Evolutionary conservation across 768 basidiomycete genomes (phyloP), one percentile per base, ranked within the genome.

Genomic region (Kwoniella mangroviensis): DNA sequence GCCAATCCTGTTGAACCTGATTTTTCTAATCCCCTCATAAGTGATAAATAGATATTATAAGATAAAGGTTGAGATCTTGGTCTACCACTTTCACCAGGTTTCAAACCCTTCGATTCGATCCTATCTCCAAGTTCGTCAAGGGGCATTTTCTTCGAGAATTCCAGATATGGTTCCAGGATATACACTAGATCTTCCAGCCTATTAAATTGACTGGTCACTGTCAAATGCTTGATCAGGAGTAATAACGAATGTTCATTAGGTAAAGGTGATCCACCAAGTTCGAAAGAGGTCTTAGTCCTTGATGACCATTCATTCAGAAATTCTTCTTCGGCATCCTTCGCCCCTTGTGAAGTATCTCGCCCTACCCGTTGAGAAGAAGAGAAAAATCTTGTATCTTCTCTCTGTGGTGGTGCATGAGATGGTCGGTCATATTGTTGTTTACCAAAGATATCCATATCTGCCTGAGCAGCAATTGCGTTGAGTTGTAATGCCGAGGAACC

Each of bases 11-110:
- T 73, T 9, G 58, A 67, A 19, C 72, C 72, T 5, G 62, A 57
- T 41, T 75, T 75, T 34, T 71, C 53, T 12, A 77, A 60, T 3
- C 63, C 73, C 42, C 26, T 60, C 49, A 79, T 57, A 3, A 77
- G 24, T 13, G 66, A 54, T 3, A 52, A 15, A 61, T 73, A 73
- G 10, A 78, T 45, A 3, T 49, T 11, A 19, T 67, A 60, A 7
- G 61, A 49, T 22, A 73, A 43, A 6, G 15, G 7, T 55, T 70
- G 54, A 34, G 71, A 63, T 43, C 34, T 53, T 13, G 65, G 71
- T 40, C 65, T 26, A 10, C 66, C 66, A 56, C 45, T 42, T 40
- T 7, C 21, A 26, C 67, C 65, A 15, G 67, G 41, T 34, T 65
- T 26, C 4, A 64, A 26, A 10, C 56, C 54, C 17, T 54, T 53